Base-by-base conservation (phyloP, 2,329 filamentous ascomycete species). In the Trichoderma polysporum region DNA sequence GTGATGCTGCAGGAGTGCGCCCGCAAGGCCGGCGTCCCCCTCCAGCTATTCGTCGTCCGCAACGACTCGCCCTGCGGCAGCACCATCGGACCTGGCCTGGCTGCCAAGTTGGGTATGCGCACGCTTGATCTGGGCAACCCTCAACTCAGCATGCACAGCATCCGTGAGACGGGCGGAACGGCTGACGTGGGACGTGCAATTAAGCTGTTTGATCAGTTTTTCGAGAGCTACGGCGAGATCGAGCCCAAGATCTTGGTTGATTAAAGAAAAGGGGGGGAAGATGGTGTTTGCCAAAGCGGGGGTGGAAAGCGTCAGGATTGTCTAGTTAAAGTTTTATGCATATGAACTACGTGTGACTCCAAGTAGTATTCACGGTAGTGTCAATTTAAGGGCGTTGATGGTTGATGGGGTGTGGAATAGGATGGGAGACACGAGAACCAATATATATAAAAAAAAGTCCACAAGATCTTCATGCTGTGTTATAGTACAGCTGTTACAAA, bases 1-100 rank as follows among this genome's bases (percentile, higher is more conserved):
- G 94, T 97, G 8, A 84, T 99, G 37, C 79, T 99, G 12, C 92
- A 97, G 79, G 94, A 98, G 81, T 89, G 91, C 49, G 95, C 95
- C 54, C 87, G 86, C 54, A 81, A 84, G 37, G 87, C 85, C 19
- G 89, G 88, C 27, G 93, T 98, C 22, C 95, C 95, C 15, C 85
- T 99, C 63, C 95, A 99, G 82, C 83, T 98, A 45, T 98, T 98
- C 74, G 95, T 99, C 47, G 94, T 98, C 54, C 88, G 94, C 75
- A 99, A 99, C 79, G 95, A 99, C 78, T 95, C 91, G 4, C 88
- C 91, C 61, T 99, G 95, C 78, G 95, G 95, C 66, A 94, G 92
- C 81, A 99, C 95, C 39, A 99, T 99, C 75, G 95, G 95, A 0
- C 95, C 95, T n/a, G 97, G 97, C 89, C 84, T 98, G 53, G 91